Conservation (phyloP, 202 grass and related monocot species). For the Cymbopogon flexuosus region DNA sequence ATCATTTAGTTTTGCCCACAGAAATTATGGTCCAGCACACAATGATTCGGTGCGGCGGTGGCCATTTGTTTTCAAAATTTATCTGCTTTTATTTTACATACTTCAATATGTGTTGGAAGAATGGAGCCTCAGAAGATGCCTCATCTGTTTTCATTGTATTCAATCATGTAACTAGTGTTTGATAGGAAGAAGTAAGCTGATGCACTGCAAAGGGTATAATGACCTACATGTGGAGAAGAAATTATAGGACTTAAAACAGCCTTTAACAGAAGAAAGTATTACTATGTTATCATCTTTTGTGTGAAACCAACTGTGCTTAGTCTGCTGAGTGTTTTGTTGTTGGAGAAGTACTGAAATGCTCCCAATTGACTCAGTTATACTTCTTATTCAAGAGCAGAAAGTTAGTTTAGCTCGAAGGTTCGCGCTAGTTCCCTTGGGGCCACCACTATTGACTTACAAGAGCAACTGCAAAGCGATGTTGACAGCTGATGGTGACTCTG, state of each 20-base stretch:
- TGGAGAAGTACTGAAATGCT: background rate
- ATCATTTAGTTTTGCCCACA: background rate
- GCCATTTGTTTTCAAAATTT: background rate
- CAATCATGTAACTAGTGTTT: background rate
- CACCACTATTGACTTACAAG: conserved; percentile 95
- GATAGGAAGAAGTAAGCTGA: background rate
- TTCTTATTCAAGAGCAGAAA: conserved; percentile 58
- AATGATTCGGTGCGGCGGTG: background rate
- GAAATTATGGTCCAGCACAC: background rate
- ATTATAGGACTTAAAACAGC: background rate
- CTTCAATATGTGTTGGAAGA: background rate
- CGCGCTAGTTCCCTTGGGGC: conserved; percentile 83
- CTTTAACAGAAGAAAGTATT: background rate
- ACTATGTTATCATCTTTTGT: background rate
- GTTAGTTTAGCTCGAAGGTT: conserved; percentile 95
- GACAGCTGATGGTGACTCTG: conserved; percentile 70
- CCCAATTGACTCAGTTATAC: conserved; percentile 10
- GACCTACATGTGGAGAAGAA: background rate
- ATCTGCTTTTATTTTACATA: background rate
- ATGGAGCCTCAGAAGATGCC: background rate
- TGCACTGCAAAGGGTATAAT: background rate
- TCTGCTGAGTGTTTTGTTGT: background rate
- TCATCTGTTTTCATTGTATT: background rate
- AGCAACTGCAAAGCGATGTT: conserved; percentile 97
- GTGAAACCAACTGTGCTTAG: background rate